Conservation (phyloP, 345 rosid species). For the Citrus maxima region DNA sequence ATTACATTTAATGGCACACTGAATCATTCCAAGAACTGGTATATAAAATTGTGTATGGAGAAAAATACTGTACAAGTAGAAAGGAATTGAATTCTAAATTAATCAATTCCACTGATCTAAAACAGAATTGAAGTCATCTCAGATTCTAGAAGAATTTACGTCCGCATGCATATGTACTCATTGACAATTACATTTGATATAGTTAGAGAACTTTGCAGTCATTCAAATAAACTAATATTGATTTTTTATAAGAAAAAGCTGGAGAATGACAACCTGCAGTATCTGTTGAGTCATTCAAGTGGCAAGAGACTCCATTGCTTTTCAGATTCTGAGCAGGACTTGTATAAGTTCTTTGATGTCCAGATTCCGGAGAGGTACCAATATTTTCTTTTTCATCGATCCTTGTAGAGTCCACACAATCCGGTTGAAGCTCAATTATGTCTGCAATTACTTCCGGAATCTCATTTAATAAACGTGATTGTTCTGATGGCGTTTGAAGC, state of each 20-base stretch:
- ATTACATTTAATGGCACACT: not conserved
- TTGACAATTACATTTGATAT: not conserved
- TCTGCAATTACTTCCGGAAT: constrained; percentile 47
- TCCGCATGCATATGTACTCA: not conserved
- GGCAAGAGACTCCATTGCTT: not conserved
- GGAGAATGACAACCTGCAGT: constrained; percentile 14
- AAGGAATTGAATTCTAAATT: not conserved
- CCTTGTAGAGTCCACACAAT: not conserved
- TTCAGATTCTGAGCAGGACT: not conserved
- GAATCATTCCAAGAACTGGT: not conserved
- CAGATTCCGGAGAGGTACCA: not conserved
- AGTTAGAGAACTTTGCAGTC: not conserved
- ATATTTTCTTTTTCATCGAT: not conserved
- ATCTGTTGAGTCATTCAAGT: constrained; percentile 7
- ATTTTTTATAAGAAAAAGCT: not conserved
- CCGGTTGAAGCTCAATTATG: constrained; percentile 8
- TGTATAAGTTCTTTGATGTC: not conserved
- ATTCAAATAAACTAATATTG: not conserved
- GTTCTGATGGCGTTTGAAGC: constrained; percentile 42
- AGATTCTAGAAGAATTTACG: not conserved
- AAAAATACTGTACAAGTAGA: not conserved
- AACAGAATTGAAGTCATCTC: not conserved
- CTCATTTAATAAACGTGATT: constrained; percentile 38
- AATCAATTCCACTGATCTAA: not conserved
- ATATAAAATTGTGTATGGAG: not conserved